These are phyloP conservation scores for Ascochyta rabiei DNA, from an alignment of 2,329 filamentous ascomycete genomes.

Conservation along the genomic window DNA sequence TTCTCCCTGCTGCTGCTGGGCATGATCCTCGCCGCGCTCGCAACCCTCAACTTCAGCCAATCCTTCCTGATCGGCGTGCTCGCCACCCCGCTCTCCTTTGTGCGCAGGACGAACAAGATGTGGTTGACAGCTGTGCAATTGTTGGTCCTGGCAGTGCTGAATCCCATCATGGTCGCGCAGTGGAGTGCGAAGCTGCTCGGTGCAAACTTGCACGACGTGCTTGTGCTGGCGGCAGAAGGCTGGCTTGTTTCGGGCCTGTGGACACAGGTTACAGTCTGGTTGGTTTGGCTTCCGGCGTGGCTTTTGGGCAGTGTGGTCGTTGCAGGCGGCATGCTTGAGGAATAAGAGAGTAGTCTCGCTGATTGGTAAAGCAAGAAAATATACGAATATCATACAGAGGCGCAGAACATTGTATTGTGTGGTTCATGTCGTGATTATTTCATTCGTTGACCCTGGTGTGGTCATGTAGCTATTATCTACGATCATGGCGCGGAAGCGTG, in stretches of 20 bases:
- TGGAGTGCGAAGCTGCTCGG: conserved; percentile 32
- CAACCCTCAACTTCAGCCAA: conserved; percentile 94
- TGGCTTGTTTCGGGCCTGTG: conserved; percentile 92
- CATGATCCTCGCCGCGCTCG: conserved; percentile 88
- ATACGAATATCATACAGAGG: not conserved
- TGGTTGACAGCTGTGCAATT: conserved; percentile 20
- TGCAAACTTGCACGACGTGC: conserved; percentile 58
- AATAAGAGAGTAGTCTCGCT: not conserved
- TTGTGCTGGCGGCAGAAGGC: conserved; percentile 78
- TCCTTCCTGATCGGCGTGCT: conserved; percentile 83
- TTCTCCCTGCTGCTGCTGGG: conserved; percentile 92
- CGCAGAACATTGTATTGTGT: not conserved
- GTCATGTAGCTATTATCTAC: conserved; percentile 22
- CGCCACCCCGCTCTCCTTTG: conserved; percentile 79
- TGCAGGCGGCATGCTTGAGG: conserved; percentile 29
- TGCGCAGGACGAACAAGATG: conserved; percentile 45
- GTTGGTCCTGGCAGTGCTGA: conserved; percentile 35
- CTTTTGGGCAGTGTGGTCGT: conserved; percentile 59
- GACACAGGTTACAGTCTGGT: conserved; percentile 89
- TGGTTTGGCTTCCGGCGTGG: conserved; percentile 96
- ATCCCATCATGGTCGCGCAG: conserved; percentile 42
- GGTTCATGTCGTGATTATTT: conserved; percentile 13
- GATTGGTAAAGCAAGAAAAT: not conserved
- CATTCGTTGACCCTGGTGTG: conserved; percentile 18
- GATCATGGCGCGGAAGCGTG: conserved; percentile 15